Evolutionary conservation across 768 basidiomycete genomes (phyloP).

Genomic region (Amanita jacksonii): DNA sequence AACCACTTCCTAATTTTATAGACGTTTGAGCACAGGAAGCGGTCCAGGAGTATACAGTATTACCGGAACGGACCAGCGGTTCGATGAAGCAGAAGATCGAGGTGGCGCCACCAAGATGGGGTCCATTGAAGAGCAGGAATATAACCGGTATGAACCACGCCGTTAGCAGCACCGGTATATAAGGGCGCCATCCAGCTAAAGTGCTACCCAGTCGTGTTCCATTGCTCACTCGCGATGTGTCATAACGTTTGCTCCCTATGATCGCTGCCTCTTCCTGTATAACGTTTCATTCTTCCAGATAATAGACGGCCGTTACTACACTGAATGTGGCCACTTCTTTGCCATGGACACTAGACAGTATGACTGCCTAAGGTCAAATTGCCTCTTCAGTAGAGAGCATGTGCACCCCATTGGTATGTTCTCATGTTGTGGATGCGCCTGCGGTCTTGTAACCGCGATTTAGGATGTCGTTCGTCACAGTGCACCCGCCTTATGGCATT

Average conservation of each 20-base stretch:
- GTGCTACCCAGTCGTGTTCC: background rate
- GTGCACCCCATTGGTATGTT: slow-evolving; percentile 41
- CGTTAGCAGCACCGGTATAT: slow-evolving; percentile 2
- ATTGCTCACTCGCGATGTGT: slow-evolving; percentile 39
- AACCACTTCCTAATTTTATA: too few species aligned
- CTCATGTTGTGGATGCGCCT: background rate
- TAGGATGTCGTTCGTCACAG: slow-evolving; percentile 44
- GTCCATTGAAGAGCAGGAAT: too few species aligned
- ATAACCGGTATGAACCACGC: slow-evolving; percentile 27
- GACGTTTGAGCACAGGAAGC: too few species aligned
- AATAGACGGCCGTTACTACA: slow-evolving; percentile 68
- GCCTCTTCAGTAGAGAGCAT: slow-evolving; percentile 65
- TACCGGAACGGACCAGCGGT: too few species aligned
- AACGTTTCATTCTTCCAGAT: slow-evolving; percentile 32
- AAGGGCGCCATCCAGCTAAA: too few species aligned
- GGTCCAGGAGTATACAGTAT: too few species aligned
- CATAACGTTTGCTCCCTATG: slow-evolving; percentile 47
- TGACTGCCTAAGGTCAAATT: slow-evolving; percentile 55
- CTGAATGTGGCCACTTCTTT: slow-evolving; percentile 60
- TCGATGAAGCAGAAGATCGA: too few species aligned
- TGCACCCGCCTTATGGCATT: slow-evolving; percentile 60
- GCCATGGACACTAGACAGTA: slow-evolving; percentile 60
- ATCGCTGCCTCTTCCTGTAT: slow-evolving; percentile 5
- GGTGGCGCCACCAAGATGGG: background rate
- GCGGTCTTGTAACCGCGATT: slow-evolving; percentile 5